Evolutionary conservation across 2,329 filamentous ascomycete genomes (phyloP).

Genomic region (Myriosclerotinia duriaeana): DNA sequence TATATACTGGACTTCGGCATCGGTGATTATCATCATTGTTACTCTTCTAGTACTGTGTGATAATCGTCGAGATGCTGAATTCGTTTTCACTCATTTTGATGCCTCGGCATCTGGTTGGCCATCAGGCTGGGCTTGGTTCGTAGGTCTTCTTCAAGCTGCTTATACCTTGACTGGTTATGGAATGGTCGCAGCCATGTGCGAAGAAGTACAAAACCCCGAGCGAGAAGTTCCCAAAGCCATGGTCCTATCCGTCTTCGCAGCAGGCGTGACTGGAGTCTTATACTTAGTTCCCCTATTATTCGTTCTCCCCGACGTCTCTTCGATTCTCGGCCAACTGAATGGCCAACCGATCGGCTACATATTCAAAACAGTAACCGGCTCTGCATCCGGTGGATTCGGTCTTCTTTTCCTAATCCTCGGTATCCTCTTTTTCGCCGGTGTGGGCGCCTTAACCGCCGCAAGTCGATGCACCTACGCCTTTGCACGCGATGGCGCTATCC

Average conservation of each 20-base stretch:
- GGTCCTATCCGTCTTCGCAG: conserved; percentile 65
- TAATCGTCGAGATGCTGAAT: conserved; percentile 56
- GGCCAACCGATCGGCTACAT: conserved; percentile 74
- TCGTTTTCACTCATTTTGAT: conserved; percentile 69
- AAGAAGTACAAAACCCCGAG: conserved; percentile 68
- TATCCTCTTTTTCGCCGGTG: conserved; percentile 74
- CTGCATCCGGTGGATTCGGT: conserved; percentile 66
- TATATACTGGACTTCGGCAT: conserved; percentile 68
- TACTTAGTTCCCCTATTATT: conserved; percentile 76
- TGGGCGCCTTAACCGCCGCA: conserved; percentile 71
- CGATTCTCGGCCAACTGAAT: conserved; percentile 64
- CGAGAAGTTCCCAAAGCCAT: conserved; percentile 71
- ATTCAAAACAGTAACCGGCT: conserved; percentile 68
- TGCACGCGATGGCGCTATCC: conserved; percentile 72
- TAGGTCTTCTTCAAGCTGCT: conserved; percentile 65
- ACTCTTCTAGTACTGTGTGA: conserved; percentile 57
- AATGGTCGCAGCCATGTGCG: conserved; percentile 66
- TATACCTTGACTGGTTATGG: conserved; percentile 44
- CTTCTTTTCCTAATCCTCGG: conserved; percentile 74
- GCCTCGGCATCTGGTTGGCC: conserved; percentile 65
- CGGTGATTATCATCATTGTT: conserved; percentile 67
- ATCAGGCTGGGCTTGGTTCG: conserved; percentile 69
- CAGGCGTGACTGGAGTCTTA: conserved; percentile 62
- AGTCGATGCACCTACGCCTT: conserved; percentile 75
- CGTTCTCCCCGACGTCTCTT: conserved; percentile 66